Evolutionary conservation across 805 yeast species (phyloP), one percentile per base, ranked within the genome.

Genomic region (Metschnikowia colocasiae): DNA sequence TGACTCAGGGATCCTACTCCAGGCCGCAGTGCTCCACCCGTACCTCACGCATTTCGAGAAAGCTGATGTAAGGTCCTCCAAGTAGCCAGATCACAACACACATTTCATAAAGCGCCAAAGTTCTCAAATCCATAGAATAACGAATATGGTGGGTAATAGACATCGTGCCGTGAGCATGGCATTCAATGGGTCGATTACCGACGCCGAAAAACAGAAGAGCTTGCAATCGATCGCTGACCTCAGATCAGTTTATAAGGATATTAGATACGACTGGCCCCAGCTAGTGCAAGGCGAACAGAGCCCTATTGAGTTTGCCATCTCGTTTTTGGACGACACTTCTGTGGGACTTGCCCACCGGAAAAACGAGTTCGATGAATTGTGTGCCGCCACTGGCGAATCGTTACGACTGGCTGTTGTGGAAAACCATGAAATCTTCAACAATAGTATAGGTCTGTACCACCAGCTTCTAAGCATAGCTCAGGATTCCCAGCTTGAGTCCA

Each of bases 321-420:
- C 91, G 1, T 71, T 94, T 48, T 70, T 90, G 58, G 97, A 92
- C 64, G 84, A 83, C 57, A 82, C 95, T 2, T 86, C 96, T 0
- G 94, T 90, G n/a, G 98, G 98, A 0, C 68, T 87, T 57, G 95
- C 96, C 0, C 84, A 83, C 57, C 79, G 83, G 50, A 74, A 75
- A 48, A 74, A 74, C 1, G 90, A 87, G 51, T 92, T 92, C 55
- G 70, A 75, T 36, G 75, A 76, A 40, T 64, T 89, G 38, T 80
- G 83, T 51, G 68, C 70, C 20, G 70, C 78, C 45, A 76, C 91
- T 10, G 78, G 82, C 13, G 61, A 61, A 15, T 78, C 82, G 22
- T 70, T 92, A 44, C 78, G 83, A 49, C 67, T 65, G 20, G 87
- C 91, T 1, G 97, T 91, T 25, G 85, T 84, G 54, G 86, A 83